Evolutionary conservation across 2,329 filamentous ascomycete genomes (phyloP), one percentile per base, ranked within the genome.

Genomic region (Sporothrix humicola): DNA sequence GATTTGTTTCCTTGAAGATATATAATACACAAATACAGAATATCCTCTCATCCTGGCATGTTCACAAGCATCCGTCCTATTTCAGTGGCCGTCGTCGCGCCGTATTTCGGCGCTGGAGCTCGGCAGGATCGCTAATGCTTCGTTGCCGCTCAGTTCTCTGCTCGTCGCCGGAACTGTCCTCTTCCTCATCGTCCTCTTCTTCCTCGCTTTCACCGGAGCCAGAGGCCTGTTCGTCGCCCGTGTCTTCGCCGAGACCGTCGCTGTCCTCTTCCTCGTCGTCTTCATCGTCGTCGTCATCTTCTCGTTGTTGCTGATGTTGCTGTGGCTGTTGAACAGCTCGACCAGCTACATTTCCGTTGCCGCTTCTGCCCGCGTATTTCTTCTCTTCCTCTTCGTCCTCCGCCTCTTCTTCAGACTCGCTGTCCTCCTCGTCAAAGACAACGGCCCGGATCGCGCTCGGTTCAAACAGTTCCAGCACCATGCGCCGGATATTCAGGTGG

Each of bases 401-500:
- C 8, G 77, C 82, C 23, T 82, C 82, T 23, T 74, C 73, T 0
- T 75, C 75, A 1, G 76, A 73, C 9, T 72, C 72, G 4, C 75
- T 90, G 77, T 93, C 91, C 72, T 92, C 92, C 78, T 95, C 92
- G 69, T 92, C 92, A 73, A 97, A 90, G 13, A 99, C 92, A 74
- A 98, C 93, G 76, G 90, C 89, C 76, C 94, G 87, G 82, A 98
- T 87, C 59, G 98, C 93, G 74, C 89, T 91, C 82, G 95, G 96
- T 79, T 98, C 95, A 79, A 99, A 99, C 26, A 99, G 84, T 80
- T 98, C 96, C 74, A 98, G 91, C 50, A 97, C 92, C 82, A 97
- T 95, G 63, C 95, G 91, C 75, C 95, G 92, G 42, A 97, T 92
- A 0, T 91, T 92, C 1, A 99, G 87, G 26, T 94, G 89, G 82